Conservation (phyloP, 495 filamentous ascomycete genomes). For the Astrothelium subdiscretum region DNA sequence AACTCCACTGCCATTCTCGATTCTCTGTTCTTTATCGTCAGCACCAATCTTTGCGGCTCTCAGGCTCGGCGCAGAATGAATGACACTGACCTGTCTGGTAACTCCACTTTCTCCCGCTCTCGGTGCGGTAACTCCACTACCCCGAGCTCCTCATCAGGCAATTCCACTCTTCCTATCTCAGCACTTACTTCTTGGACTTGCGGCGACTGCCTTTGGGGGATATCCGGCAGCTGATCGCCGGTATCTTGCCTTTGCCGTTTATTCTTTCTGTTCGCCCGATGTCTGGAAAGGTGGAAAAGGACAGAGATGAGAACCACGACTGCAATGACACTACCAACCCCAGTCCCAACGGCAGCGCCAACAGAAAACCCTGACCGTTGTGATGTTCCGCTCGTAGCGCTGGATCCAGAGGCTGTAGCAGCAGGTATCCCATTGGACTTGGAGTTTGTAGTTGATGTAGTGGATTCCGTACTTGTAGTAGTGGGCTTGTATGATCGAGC, state of each 20-base stretch:
- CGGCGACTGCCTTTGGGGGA: not conserved
- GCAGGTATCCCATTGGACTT: not conserved
- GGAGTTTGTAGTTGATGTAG: not conserved
- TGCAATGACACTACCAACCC: not conserved
- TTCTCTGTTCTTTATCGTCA: not conserved
- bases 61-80: not conserved
- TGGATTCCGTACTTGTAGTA: not conserved
- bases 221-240: not conserved
- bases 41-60: not conserved
- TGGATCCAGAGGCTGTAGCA: not conserved
- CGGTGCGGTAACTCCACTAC: not conserved
- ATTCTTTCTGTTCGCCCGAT: not conserved
- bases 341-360: not conserved
- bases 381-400: not conserved
- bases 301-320: not conserved
- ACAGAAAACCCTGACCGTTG: not conserved
- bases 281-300: not conserved
- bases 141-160: not conserved
- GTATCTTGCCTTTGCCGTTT: not conserved
- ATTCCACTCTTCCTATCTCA: not conserved
- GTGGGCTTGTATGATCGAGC: not conserved
- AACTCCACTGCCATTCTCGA: not conserved
- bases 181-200: not conserved
- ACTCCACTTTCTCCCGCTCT: not conserved
- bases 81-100: not conserved